Evolutionary conservation across 208 protist genomes (phyloP), one percentile per base, ranked within the genome.

Genomic region (Herpetomonas samuelpessoai): DNA sequence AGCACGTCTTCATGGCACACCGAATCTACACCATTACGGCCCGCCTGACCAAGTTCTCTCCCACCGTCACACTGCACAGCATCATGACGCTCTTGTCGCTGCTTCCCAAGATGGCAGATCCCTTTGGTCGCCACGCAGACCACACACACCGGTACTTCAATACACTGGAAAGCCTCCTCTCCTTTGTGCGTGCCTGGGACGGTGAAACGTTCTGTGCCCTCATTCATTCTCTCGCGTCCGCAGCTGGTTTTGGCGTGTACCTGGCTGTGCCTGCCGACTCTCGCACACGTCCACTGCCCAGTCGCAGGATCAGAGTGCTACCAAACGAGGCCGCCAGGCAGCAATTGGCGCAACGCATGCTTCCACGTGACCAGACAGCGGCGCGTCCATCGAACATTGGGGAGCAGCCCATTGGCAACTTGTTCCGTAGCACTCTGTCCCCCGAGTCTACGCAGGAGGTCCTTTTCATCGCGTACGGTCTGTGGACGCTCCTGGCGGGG

Each of bases 1-100:
- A 58, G 10, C 78, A 86, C 57, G 61, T 69, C 1, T 55, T 53
- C 18, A 61, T 81, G 24, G 76, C 78, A 7, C 66, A 86, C 29
- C 78, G 78, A 0, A 51, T 93, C 3, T 93, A 91, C 59, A 28
- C 77, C 4, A 79, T 68, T 18, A 72, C 88, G 21, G 31, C 81
- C 3, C 73, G 76, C 54, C 77, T 88, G 52, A 70, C 81, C 4
- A 63, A 70, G 0, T 41, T 59, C 31, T 62, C 73, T 21, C 83
- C 83, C 1, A 55, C 65, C 10, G 68, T 77, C 3, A 50, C 71
- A 10, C 53, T 92, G 1, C 83, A 88, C 38, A 72, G 75, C 3
- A 71, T 68, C 30, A 50, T 90, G 30, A 83, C 74, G 1, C 62
- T 90, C 18, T 61, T 93, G 24, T 76, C 79, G 9, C 56, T 88